Evolutionary conservation across 495 filamentous ascomycete species (phyloP).

Genomic region (Talaromyces borbonicus): DNA sequence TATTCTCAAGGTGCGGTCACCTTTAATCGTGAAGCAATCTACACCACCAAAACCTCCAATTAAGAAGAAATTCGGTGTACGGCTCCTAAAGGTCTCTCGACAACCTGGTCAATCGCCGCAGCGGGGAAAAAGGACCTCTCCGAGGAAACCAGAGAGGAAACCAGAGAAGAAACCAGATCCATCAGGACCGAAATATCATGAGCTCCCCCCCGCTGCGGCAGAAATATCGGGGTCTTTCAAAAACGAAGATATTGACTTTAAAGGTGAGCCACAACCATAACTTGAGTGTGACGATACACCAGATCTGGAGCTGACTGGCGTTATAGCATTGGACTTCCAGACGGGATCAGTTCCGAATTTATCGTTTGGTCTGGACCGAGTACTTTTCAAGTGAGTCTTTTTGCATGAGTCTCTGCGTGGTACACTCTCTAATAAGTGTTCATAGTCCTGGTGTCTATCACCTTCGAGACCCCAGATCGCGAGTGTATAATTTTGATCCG

Average conservation of each 20-base stretch:
- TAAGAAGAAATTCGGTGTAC: not conserved
- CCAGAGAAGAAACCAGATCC: not conserved
- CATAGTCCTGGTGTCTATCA: constrained; percentile 77
- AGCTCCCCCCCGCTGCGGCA: too few relatives aligned
- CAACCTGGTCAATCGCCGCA: too few relatives aligned
- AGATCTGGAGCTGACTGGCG: not conserved
- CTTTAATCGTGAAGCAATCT: too few relatives aligned
- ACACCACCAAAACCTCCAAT: too few relatives aligned
- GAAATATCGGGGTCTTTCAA: not conserved
- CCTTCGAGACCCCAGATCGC: constrained; percentile 78
- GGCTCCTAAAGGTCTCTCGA: too few relatives aligned
- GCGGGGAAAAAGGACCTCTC: too few relatives aligned
- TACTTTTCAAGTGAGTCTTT: constrained; percentile 69
- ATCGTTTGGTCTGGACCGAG: constrained; percentile 74
- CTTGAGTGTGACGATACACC: not conserved
- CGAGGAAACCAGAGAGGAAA: not conserved
- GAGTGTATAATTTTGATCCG: constrained; percentile 91
- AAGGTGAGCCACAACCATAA: not conserved
- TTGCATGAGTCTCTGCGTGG: not conserved
- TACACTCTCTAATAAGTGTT: not conserved
- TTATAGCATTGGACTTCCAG: constrained; percentile 38
- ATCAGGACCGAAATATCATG: too few relatives aligned
- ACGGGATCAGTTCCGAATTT: constrained; percentile 58
- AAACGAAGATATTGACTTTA: constrained; percentile 1
- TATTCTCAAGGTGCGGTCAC: too few relatives aligned